Base-by-base conservation (phyloP, 306 rosid species). In the Vicia villosa region DNA sequence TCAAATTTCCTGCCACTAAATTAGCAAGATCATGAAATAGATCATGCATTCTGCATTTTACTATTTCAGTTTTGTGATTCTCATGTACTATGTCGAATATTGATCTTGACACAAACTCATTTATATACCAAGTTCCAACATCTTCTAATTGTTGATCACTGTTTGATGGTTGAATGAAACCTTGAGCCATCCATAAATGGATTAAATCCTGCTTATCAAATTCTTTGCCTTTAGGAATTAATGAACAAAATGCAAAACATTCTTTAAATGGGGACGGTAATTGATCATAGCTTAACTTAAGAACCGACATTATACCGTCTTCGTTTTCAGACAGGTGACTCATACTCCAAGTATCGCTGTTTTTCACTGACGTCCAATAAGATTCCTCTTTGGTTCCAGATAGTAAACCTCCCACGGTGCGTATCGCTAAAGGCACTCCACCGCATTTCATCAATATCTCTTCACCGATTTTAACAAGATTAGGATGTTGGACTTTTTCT, bases 391-490 rank as follows among this genome's bases (percentile, higher is more conserved):
- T 72, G 13, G 22, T 79, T 1, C 10, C n/a, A 4, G 52, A 60
- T 43, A 83, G 50, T 20, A 79, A 6, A 12, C 82, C 63, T 57
- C 82, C 82, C 16, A 83, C 14, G 4, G 45, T 72, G 16, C 66
- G 66, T n/a, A 75, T 73, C 10, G 76, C 84, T 32, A 83, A 42
- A 0, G 79, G 84, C 0, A 83, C 74, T 4, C 86, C 82, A 30
- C 57, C 70, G 66, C 84, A 79, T 71, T 72, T 79, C n/a, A 56
- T 46, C 8, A 83, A 56, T 43, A 83, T 79, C 40, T 83, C 63
- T 14, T 9, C 14, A 14, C 69, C 63, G 4, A 73, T 66, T 43
- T 26, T 41, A 8, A 14, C 41, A 20, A 74, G 79, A 32, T 65
- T 74, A 41, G 65, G 79, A 41, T 65, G 37, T 5, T 17, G 2